Evolutionary conservation across 768 basidiomycete genomes (phyloP).

Genomic region (Boletus edulis): DNA sequence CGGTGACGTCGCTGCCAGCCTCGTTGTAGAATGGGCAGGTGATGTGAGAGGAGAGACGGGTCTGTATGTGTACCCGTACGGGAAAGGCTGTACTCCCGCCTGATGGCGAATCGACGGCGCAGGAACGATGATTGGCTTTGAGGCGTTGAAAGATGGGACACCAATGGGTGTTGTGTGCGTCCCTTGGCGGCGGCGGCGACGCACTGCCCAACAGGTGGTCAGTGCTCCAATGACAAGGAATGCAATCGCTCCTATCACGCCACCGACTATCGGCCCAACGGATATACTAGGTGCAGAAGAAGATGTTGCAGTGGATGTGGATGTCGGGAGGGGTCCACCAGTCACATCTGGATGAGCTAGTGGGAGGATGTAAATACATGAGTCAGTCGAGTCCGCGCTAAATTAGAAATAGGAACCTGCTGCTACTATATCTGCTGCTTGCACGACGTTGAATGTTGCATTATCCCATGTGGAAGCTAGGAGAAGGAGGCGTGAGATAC

Average conservation of each 20-base stretch:
- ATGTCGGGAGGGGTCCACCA: constrained; percentile 9
- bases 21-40: constrained; percentile 13
- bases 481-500: neutral
- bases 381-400: neutral
- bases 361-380: neutral
- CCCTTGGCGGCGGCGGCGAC: constrained; percentile 11
- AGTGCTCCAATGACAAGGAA: constrained; percentile 14
- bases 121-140: neutral
- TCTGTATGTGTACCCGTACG: neutral
- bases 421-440: constrained; percentile 6
- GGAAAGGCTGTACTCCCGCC: neutral
- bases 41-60: neutral
- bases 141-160: neutral
- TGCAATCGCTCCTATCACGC: constrained; percentile 18
- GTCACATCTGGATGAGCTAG: constrained; percentile 17
- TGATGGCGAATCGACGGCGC: neutral
- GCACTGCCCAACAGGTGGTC: constrained; percentile 9
- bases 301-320: neutral
- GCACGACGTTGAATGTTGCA: constrained; percentile 9
- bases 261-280: constrained; percentile 18
- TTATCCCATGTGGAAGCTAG: constrained; percentile 20
- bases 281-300: constrained; percentile 11
- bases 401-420: constrained; percentile 7
- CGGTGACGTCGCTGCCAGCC: neutral
- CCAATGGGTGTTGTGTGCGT: neutral